phyloP scores from a whole-genome alignment of 345 rosid genomes.

The Syzygium jambos region DNA sequence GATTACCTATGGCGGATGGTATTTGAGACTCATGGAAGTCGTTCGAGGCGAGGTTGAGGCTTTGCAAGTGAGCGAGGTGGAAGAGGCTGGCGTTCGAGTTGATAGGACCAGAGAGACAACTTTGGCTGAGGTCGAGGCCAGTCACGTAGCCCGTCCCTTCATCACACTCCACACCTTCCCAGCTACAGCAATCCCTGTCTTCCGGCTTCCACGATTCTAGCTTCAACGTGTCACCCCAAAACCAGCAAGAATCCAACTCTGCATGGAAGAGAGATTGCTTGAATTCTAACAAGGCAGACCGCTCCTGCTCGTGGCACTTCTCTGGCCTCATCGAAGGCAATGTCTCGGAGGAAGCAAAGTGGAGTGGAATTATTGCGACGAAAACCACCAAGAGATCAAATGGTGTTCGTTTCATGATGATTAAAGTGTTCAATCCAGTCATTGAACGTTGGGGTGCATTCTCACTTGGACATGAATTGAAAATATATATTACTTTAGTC shows the following conservation, averaged over 20 bases:
- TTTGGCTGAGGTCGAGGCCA: slow-evolving; percentile 4
- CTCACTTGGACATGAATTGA: neutral
- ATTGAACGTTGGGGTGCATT: neutral
- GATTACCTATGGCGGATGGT: neutral
- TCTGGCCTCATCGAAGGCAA: neutral
- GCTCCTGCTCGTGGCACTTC: neutral
- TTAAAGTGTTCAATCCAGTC: neutral
- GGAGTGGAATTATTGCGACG: neutral
- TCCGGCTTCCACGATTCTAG: neutral
- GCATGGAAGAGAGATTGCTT: neutral
- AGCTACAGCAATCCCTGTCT: neutral
- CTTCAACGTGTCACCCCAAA: rapidly evolving
- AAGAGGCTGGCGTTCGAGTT: slow-evolving; percentile 6
- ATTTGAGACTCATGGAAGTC: neutral
- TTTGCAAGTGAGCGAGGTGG: slow-evolving; percentile 4
- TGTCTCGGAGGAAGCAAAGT: neutral
- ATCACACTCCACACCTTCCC: slow-evolving; percentile 6
- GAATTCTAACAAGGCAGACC: neutral
- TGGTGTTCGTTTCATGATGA: neutral
- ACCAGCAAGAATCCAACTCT: rapidly evolving
- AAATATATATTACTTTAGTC: neutral
- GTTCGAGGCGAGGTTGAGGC: slow-evolving; percentile 5
- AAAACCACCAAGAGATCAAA: neutral
- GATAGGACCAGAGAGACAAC: slow-evolving; percentile 4
- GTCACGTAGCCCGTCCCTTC: slow-evolving; percentile 3